phyloP scores from a whole-genome alignment of 768 basidiomycete species.

The Lyophyllum decastes region DNA sequence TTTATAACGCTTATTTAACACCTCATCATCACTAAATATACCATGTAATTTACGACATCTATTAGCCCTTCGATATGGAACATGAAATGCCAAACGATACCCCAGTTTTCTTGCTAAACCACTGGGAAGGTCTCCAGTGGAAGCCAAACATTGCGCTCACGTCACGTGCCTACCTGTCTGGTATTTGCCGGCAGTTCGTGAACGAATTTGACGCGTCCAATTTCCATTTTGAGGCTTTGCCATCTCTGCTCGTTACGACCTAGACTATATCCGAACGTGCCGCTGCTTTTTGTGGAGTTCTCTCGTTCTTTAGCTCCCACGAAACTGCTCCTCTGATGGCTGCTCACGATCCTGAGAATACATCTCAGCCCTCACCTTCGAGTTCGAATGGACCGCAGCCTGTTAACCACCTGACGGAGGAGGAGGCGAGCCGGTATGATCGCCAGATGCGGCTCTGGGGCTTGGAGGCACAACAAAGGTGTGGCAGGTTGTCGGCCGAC shows the following conservation, averaged over 20 bases:
- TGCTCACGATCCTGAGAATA: conserved; percentile 3
- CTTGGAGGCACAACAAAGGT: conserved; percentile 94
- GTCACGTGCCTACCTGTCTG: neutral
- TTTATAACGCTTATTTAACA: conserved; percentile 16
- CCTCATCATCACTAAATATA: neutral
- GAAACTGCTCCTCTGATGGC: conserved; percentile 3
- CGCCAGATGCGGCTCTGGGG: conserved; percentile 98
- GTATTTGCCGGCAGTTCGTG: conserved; percentile 2
- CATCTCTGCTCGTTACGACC: neutral
- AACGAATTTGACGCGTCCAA: conserved; percentile 8
- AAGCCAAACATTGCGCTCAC: neutral
- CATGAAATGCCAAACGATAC: neutral
- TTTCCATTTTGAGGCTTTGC: neutral
- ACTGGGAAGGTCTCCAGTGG: too few species aligned
- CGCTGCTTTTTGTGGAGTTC: too few species aligned
- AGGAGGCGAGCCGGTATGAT: conserved; percentile 83
- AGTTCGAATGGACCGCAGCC: conserved; percentile 11
- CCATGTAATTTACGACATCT: conserved; percentile 15
- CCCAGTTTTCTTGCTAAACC: neutral
- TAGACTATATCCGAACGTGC: neutral
- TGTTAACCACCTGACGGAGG: conserved; percentile 63
- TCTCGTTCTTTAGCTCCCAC: neutral
- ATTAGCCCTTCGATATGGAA: neutral
- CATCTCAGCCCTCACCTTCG: conserved; percentile 4
- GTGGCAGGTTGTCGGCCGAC: conserved; percentile 8